Conservation (phyloP, 352 stramenopile genomes). For the Thalassiosira exigua region DNA sequence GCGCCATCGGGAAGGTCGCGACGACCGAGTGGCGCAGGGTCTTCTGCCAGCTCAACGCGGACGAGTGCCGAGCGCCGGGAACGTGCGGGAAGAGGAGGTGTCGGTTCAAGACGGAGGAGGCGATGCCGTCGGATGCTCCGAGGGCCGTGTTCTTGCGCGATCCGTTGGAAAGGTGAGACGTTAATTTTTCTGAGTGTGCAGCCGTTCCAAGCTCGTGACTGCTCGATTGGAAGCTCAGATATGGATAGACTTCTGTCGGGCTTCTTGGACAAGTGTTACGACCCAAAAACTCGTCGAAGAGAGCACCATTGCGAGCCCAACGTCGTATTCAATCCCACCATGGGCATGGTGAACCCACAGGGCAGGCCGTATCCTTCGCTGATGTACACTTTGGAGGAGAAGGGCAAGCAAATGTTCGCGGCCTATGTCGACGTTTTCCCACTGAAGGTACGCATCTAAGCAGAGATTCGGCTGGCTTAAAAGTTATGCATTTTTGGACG, state of each 20-base stretch:
- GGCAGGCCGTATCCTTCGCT: constrained; percentile 20
- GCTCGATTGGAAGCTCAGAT: too few relatives aligned
- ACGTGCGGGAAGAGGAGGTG: constrained; percentile 25
- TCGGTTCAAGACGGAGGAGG: constrained; percentile 17
- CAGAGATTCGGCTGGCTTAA: too few relatives aligned
- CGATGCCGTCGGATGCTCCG: constrained; percentile 28
- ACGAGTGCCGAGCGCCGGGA: constrained; percentile 21
- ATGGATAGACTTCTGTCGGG: constrained; percentile 63
- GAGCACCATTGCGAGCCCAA: constrained; percentile 57
- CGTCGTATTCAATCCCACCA: constrained; percentile 31
- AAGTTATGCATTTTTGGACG: too few relatives aligned
- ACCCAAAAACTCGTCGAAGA: background rate
- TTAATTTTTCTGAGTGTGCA: too few relatives aligned
- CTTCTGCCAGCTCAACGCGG: constrained; percentile 38
- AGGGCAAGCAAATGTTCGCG: constrained; percentile 50
- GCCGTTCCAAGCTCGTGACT: too few relatives aligned
- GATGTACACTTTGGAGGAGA: constrained; percentile 25
- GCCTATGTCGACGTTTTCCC: constrained; percentile 65
- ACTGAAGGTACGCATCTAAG: too few relatives aligned
- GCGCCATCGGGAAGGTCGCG: constrained; percentile 58
- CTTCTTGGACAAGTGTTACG: constrained; percentile 67
- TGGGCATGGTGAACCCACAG: constrained; percentile 11
- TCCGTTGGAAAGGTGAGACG: constrained; percentile 71
- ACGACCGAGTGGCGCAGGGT: constrained; percentile 63
- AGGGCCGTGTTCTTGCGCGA: constrained; percentile 65